These are phyloP conservation scores for Paecilomyces formosus DNA, from an alignment of 2,329 filamentous ascomycete species.

Conservation along the genomic window DNA sequence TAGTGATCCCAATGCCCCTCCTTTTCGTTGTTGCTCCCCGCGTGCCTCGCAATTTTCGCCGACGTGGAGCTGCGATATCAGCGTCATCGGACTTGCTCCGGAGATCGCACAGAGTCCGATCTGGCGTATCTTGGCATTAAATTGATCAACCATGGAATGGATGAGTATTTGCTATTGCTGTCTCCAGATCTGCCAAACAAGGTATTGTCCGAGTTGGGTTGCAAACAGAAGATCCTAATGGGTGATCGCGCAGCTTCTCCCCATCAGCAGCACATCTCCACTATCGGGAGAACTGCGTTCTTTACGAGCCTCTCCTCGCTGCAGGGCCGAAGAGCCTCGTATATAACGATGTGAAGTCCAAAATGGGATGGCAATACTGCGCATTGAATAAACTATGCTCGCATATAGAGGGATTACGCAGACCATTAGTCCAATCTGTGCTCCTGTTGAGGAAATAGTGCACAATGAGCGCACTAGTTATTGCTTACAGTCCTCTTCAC, in stretches of 20 bases:
- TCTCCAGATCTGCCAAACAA: background rate
- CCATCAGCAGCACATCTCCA: background rate
- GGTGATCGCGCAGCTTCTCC: background rate
- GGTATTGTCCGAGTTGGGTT: background rate
- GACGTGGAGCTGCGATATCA: background rate
- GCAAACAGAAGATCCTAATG: background rate
- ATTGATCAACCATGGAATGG: background rate
- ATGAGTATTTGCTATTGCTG: background rate
- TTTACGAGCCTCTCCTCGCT: background rate
- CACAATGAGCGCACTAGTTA: background rate
- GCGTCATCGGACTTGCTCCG: slow-evolving; percentile 8
- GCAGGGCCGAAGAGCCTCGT: background rate
- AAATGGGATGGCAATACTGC: background rate
- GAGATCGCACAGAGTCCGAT: background rate
- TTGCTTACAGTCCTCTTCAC: background rate
- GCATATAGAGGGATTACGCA: background rate
- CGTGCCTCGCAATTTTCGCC: slow-evolving; percentile 1
- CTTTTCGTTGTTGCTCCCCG: background rate
- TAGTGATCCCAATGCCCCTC: background rate
- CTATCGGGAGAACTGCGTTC: background rate
- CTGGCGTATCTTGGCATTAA: background rate
- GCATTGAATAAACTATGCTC: background rate
- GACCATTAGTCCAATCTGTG: background rate
- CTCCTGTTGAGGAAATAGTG: background rate
- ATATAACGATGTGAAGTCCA: background rate